Evolutionary conservation across 306 rosid species (phyloP).

Genomic region (Pueraria montana): DNA sequence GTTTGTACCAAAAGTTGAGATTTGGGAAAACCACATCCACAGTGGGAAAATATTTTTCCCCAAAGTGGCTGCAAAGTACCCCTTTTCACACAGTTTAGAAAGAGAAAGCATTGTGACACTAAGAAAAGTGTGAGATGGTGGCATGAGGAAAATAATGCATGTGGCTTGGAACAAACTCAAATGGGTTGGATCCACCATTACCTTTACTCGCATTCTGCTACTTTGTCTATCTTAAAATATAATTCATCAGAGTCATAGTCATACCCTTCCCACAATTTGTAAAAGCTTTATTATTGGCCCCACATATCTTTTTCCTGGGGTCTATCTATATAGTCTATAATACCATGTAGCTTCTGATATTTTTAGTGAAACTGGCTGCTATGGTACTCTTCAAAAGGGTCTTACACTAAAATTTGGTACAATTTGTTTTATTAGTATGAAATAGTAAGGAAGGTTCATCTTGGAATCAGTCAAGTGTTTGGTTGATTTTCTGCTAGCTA

Average conservation of each 20-base stretch:
- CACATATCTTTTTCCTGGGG: slow-evolving; percentile 52
- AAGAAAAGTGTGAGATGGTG: slow-evolving; percentile 56
- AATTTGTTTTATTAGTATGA: background rate
- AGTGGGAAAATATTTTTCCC: slow-evolving; percentile 36
- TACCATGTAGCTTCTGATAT: slow-evolving; percentile 36
- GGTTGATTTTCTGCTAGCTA: slow-evolving; percentile 43
- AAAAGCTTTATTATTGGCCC: slow-evolving; percentile 55
- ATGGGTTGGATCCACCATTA: slow-evolving; percentile 84
- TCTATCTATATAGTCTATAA: slow-evolving; percentile 26
- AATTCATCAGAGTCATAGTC: slow-evolving; percentile 41
- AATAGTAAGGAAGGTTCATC: slow-evolving; percentile 45
- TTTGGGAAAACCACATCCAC: slow-evolving; percentile 52
- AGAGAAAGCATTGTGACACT: slow-evolving; percentile 39
- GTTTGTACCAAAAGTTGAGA: slow-evolving; percentile 60
- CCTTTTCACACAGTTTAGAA: slow-evolving; percentile 44
- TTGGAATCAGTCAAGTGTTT: slow-evolving; percentile 49
- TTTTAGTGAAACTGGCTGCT: slow-evolving; percentile 41
- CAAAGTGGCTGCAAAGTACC: slow-evolving; percentile 48
- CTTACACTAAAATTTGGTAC: slow-evolving; percentile 3
- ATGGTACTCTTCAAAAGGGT: slow-evolving; percentile 17
- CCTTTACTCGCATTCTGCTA: slow-evolving; percentile 41
- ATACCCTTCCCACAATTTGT: slow-evolving; percentile 47
- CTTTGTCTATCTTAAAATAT: slow-evolving; percentile 47
- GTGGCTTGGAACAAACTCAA: slow-evolving; percentile 61
- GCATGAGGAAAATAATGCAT: slow-evolving; percentile 63